These are phyloP conservation scores for Vanrija sp. DNA, from an alignment of 1,284 basidiomycete species.

Conservation along the genomic window DNA sequence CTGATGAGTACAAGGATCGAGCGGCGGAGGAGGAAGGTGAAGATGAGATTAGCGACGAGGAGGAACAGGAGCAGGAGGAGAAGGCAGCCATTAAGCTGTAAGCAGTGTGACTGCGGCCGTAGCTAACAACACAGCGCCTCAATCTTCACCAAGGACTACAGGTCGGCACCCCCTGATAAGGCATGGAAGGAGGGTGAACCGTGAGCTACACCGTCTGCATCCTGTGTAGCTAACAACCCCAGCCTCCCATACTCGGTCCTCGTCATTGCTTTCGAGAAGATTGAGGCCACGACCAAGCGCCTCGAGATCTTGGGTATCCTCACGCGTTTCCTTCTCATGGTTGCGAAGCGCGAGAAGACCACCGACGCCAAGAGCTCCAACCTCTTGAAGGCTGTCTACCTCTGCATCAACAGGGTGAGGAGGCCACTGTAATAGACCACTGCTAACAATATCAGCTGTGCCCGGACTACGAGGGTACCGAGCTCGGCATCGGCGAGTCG, in stretches of 20 bases:
- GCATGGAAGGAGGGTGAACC: conserved; percentile 84
- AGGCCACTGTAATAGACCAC: conserved; percentile 26
- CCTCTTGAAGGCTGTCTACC: conserved; percentile 84
- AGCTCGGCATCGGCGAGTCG: conserved; percentile 95
- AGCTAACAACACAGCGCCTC: conserved; percentile 57
- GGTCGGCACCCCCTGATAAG: conserved; percentile 66
- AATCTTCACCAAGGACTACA: conserved; percentile 50
- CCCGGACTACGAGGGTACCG: conserved; percentile 93
- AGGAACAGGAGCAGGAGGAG: conserved; percentile 57
- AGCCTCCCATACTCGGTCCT: conserved; percentile 94
- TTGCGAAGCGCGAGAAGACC: conserved; percentile 62
- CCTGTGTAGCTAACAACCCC: conserved; percentile 8
- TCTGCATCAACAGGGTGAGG: conserved; percentile 89
- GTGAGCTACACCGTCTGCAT: conserved; percentile 54
- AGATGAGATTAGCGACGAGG: conserved; percentile 46
- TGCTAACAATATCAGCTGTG: conserved; percentile 59
- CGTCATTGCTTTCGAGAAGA: conserved; percentile 79
- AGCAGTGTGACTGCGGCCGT: conserved; percentile 16
- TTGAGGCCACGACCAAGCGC: conserved; percentile 94
- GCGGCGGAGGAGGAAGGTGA: conserved; percentile 50
- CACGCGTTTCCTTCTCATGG: conserved; percentile 81
- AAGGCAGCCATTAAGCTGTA: conserved; percentile 63
- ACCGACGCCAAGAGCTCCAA: conserved; percentile 54
- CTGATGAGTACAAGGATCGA: conserved; percentile 39
- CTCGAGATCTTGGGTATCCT: conserved; percentile 87